Evolutionary conservation across 2,329 filamentous ascomycete genomes (phyloP).

Genomic region (Dactylellina cionopaga): DNA sequence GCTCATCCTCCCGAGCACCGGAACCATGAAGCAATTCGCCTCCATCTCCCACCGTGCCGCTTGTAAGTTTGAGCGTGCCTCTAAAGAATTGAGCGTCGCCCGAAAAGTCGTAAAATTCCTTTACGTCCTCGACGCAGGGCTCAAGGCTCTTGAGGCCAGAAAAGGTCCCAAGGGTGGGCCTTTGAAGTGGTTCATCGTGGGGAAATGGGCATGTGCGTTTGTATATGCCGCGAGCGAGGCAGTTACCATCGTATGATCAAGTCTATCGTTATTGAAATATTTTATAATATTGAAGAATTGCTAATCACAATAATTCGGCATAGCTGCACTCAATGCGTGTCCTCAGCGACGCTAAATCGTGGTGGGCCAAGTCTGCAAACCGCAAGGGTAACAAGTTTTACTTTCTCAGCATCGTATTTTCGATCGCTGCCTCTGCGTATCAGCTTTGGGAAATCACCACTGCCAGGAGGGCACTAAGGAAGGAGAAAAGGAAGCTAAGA

Average conservation of each 20-base stretch:
- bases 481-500: conserved; percentile 19
- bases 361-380: conserved; percentile 26
- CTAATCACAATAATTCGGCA: background rate
- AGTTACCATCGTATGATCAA: conserved; percentile 41
- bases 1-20: conserved; percentile 32
- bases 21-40: conserved; percentile 7
- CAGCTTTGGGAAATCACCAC: conserved; percentile 47
- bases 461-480: conserved; percentile 20
- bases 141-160: conserved; percentile 44
- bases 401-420: conserved; percentile 45
- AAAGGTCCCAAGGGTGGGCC: conserved; percentile 33
- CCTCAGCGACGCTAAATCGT: conserved; percentile 33
- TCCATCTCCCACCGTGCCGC: conserved; percentile 13
- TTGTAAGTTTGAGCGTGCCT: conserved; percentile 31
- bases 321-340: conserved; percentile 46
- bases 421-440: conserved; percentile 43
- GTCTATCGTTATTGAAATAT: background rate
- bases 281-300: background rate
- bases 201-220: conserved; percentile 50
- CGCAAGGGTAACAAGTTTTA: conserved; percentile 47
- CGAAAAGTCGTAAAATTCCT: conserved; percentile 50
- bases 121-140: conserved; percentile 42
- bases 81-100: conserved; percentile 35
- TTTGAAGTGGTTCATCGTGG: conserved; percentile 51
- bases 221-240: conserved; percentile 44